Percentiles rank a stretch among this genome's conserved stretches.
phyloP scores from a whole-genome alignment of 2,329 filamentous ascomycete genomes.

The Talaromyces verruculosus region DNA sequence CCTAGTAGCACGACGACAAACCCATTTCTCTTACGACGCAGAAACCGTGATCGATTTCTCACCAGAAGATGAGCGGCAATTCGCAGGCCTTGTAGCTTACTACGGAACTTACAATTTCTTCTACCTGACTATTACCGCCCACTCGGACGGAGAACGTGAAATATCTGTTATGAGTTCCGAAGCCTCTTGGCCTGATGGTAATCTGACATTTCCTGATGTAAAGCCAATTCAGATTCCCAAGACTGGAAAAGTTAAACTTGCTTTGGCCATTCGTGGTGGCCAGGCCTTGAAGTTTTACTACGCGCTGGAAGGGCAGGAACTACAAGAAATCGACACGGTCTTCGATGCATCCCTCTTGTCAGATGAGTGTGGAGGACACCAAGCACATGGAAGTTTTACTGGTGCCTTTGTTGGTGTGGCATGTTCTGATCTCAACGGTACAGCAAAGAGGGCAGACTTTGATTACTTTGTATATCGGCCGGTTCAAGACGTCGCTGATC shows the following conservation, averaged over 20 bases:
- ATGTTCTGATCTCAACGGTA: slow-evolving; percentile 22
- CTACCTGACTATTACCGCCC: slow-evolving; percentile 18
- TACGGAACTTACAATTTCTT: slow-evolving; percentile 20
- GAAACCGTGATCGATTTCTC: slow-evolving; percentile 18
- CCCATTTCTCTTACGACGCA: slow-evolving; percentile 21
- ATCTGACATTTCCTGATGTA: neutral
- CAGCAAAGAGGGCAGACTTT: slow-evolving; percentile 10
- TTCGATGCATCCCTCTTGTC: slow-evolving; percentile 19
- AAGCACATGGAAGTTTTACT: slow-evolving; percentile 21
- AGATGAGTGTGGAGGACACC: slow-evolving; percentile 20
- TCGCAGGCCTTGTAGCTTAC: slow-evolving; percentile 19
- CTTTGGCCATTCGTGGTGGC: slow-evolving; percentile 19
- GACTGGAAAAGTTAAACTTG: slow-evolving; percentile 19
- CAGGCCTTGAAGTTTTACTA: slow-evolving; percentile 19
- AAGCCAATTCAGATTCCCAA: slow-evolving; percentile 14
- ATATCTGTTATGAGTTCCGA: slow-evolving; percentile 18
- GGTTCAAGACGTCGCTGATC: slow-evolving; percentile 14
- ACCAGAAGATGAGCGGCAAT: slow-evolving; percentile 18
- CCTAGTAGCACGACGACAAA: slow-evolving; percentile 19
- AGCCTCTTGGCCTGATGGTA: slow-evolving; percentile 19
- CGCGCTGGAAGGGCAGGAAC: slow-evolving; percentile 14
- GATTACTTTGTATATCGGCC: slow-evolving; percentile 21
- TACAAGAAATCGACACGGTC: slow-evolving; percentile 13
- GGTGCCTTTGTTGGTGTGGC: slow-evolving; percentile 20
- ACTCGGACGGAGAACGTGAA: slow-evolving; percentile 20